Evolutionary conservation across 1,284 basidiomycete genomes (phyloP).

Genomic region (Pascua guehoae): DNA sequence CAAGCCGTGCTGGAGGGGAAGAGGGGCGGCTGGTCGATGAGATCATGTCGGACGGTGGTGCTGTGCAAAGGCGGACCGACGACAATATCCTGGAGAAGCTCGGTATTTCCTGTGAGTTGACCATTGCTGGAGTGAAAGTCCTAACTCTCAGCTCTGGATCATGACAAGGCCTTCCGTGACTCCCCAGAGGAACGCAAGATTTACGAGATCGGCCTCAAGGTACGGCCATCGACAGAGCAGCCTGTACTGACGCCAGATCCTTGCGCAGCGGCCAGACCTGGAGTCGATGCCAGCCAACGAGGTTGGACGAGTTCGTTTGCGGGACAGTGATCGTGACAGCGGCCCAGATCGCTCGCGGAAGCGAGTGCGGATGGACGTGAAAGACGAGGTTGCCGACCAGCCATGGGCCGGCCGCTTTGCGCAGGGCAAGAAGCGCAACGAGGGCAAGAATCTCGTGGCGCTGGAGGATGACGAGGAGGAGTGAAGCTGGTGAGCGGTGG

Average conservation of each 20-base stretch:
- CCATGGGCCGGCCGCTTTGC: constrained; percentile 6
- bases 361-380: not conserved
- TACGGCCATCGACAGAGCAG: constrained; percentile 2
- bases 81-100: constrained; percentile 26
- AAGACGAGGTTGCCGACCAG: constrained; percentile 1
- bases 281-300: constrained; percentile 36
- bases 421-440: constrained; percentile 1
- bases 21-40: constrained; percentile 6
- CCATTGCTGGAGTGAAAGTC: accelerated
- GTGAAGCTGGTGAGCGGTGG: no score
- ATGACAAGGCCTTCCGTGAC: constrained; percentile 36
- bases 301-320: constrained; percentile 22
- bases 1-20: not conserved
- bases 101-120: constrained; percentile 24
- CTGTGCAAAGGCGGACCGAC: constrained; percentile 4
- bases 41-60: constrained; percentile 5
- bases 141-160: constrained; percentile 13
- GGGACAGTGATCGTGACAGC: no score
- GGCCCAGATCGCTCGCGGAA: not conserved
- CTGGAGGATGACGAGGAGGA: not conserved
- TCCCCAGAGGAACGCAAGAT: constrained; percentile 37
- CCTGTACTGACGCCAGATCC: constrained; percentile 16
- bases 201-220: constrained; percentile 40
- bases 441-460: constrained; percentile 5
- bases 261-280: constrained; percentile 27